These are phyloP conservation scores for Ocimum tenuiflorum DNA, from an alignment of 257 asterid species.

Conservation along the genomic window DNA sequence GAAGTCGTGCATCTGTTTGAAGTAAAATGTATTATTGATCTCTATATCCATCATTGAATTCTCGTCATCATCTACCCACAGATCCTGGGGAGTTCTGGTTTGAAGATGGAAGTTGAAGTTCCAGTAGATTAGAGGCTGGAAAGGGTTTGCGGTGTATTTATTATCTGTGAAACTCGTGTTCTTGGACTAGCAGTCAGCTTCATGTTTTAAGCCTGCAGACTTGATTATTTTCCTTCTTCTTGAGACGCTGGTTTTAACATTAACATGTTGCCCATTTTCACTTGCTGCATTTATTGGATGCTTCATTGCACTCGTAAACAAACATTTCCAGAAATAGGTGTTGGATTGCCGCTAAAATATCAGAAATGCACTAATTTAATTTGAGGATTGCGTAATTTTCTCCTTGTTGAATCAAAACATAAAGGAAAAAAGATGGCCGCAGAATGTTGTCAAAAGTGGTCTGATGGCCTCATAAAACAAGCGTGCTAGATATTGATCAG, in stretches of 20 bases:
- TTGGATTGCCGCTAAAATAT: not conserved
- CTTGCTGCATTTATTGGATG: not conserved
- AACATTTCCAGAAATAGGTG: not conserved
- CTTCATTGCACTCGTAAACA: not conserved
- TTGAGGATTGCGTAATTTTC: not conserved
- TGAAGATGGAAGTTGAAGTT: conserved; percentile 74
- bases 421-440: not conserved
- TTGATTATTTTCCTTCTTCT: not conserved
- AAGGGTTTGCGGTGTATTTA: not conserved
- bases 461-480: not conserved
- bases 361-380: not conserved
- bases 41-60: not conserved
- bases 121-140: conserved; percentile 51
- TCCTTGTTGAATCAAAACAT: not conserved
- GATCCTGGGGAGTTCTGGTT: conserved; percentile 53
- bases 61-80: conserved; percentile 19
- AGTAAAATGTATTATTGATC: not conserved
- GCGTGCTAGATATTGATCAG: not conserved
- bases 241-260: not conserved
- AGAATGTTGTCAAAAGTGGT: too few relatives aligned
- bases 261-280: not conserved
- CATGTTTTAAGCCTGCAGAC: conserved; percentile 14
- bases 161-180: not conserved
- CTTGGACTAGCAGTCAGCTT: not conserved
- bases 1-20: not conserved